phyloP scores from a whole-genome alignment of 2,329 filamentous ascomycete genomes.

The Tolypocladium capitatum region DNA sequence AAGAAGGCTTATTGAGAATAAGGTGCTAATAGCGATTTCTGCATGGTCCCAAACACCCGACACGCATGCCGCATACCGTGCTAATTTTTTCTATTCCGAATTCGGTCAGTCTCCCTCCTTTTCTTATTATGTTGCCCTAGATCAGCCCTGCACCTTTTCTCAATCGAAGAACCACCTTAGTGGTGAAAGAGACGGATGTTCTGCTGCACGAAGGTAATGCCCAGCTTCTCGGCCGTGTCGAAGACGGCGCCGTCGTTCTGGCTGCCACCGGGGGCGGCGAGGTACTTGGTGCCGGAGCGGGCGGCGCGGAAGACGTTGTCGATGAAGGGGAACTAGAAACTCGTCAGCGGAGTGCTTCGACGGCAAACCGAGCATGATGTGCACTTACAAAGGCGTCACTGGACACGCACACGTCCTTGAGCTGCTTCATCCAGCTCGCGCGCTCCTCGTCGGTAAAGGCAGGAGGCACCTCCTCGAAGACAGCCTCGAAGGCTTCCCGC shows the following conservation, averaged over 20 bases:
- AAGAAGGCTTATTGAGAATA: no score
- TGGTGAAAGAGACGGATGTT: constrained; percentile 90
- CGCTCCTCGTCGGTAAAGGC: constrained; percentile 77
- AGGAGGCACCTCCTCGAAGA: constrained; percentile 79
- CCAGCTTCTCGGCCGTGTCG: constrained; percentile 79
- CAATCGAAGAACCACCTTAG: constrained; percentile 29
- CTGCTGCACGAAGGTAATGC: constrained; percentile 93
- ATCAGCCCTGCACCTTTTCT: not conserved
- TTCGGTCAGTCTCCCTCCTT: not conserved
- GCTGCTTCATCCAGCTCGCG: constrained; percentile 70
- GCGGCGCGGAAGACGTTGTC: constrained; percentile 93
- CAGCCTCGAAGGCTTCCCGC: constrained; percentile 70
- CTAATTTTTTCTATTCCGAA: not conserved
- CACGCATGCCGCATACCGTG: not conserved
- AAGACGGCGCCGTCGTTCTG: constrained; percentile 75
- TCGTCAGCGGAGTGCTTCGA: not conserved
- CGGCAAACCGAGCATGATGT: not conserved
- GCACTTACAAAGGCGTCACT: constrained; percentile 84
- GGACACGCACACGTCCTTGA: constrained; percentile 72
- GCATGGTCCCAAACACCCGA: no score
- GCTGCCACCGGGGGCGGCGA: constrained; percentile 83
- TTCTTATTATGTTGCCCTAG: no score
- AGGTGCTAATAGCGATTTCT: no score
- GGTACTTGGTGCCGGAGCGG: constrained; percentile 86
- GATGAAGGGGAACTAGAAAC: constrained; percentile 76